Percentiles rank a stretch among this genome's conserved stretches.
phyloP scores from a whole-genome alignment of 495 filamentous ascomycete species.

The Podospora sp. region DNA sequence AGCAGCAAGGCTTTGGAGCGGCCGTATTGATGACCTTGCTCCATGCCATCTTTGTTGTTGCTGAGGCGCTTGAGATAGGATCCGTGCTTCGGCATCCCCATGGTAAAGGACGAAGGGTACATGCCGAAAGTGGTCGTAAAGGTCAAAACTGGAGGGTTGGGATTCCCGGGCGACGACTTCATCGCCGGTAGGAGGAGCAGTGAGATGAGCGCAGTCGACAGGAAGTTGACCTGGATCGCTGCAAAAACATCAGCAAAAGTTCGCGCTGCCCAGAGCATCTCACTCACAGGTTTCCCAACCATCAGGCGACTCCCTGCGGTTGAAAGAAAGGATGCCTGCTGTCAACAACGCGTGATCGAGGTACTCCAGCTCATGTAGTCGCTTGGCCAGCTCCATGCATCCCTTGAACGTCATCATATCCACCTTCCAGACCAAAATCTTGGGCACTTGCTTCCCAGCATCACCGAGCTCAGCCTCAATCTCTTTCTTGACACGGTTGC shows the following conservation, averaged over 20 bases:
- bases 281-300: conserved; percentile 32
- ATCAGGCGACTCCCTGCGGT: conserved; percentile 30
- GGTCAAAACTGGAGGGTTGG: conserved; percentile 28
- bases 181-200: conserved; percentile 45
- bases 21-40: conserved; percentile 32
- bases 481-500: conserved; percentile 22
- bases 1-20: conserved; percentile 32
- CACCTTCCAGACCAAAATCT: conserved; percentile 29
- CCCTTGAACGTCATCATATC: conserved; percentile 34
- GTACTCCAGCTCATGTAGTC: conserved; percentile 19
- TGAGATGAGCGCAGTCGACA: conserved; percentile 42
- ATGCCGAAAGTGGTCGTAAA: conserved; percentile 32
- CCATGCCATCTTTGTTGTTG: conserved; percentile 31
- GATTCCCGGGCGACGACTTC: conserved; percentile 31
- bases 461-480: conserved; percentile 25
- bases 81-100: conserved; percentile 29
- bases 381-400: conserved; percentile 19
- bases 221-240: conserved; percentile 33
- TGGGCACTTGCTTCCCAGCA: conserved; percentile 19
- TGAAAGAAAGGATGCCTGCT: conserved; percentile 31
- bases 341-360: conserved; percentile 33
- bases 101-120: conserved; percentile 28
- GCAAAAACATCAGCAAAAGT: background rate
- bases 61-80: conserved; percentile 30
- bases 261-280: background rate